Evolutionary conservation across 495 filamentous ascomycete species (phyloP).

Genomic region (Xylaria venustula): DNA sequence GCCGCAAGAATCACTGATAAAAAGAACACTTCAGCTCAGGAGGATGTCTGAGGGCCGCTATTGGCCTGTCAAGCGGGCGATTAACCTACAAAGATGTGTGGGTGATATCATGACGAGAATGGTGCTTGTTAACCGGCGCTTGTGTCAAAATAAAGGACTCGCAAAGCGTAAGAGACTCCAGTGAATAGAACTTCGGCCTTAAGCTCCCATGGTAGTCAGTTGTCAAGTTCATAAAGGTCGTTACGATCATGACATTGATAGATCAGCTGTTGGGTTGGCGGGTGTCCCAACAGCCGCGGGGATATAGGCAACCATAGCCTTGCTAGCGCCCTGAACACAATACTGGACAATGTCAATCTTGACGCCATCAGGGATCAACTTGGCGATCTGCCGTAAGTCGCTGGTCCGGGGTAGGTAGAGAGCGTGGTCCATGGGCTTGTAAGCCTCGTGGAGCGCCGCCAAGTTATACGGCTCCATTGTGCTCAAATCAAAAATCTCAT

Average conservation of each 20-base stretch:
- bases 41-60: no score
- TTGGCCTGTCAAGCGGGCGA: no score
- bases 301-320: slow-evolving; percentile 61
- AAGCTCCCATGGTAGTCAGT: no score
- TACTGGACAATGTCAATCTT: slow-evolving; percentile 80
- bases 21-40: no score
- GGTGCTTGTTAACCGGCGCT: no score
- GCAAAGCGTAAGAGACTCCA: no score
- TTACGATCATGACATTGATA: not conserved
- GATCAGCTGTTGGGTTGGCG: not conserved
- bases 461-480: slow-evolving; percentile 87
- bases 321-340: slow-evolving; percentile 86
- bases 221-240: not conserved
- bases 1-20: no score
- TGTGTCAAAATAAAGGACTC: no score
- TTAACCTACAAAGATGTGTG: no score
- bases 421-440: slow-evolving; percentile 53
- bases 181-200: no score
- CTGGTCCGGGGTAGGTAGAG: slow-evolving; percentile 89
- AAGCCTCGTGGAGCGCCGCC: slow-evolving; percentile 57
- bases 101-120: no score
- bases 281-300: slow-evolving; percentile 26
- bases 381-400: slow-evolving; percentile 78
- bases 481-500: slow-evolving; percentile 77
- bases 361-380: slow-evolving; percentile 41